These are phyloP conservation scores for Mesembryanthemum crystallinum DNA, from an alignment of 148 eudicot genomes.

Conservation along the genomic window DNA sequence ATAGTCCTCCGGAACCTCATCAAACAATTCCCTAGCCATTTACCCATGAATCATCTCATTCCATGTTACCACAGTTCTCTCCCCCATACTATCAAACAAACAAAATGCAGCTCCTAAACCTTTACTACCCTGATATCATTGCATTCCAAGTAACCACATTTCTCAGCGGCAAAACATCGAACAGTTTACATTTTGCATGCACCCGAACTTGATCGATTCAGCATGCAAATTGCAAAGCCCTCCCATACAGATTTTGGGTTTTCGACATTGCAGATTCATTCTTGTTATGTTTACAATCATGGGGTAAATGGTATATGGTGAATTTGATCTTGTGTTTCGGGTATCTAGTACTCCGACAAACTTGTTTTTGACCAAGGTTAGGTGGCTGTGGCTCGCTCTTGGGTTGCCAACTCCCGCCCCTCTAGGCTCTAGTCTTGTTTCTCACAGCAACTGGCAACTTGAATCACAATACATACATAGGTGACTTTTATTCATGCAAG, in stretches of 20 bases:
- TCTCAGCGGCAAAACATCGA: constrained; percentile 53
- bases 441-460: no score
- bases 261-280: constrained; percentile 12
- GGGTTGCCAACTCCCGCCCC: no score
- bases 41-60: constrained; percentile 61
- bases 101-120: constrained; percentile 26
- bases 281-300: not conserved
- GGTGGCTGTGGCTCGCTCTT: no score
- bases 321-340: no score
- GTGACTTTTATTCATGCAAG: no score
- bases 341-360: no score
- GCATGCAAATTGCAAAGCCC: constrained; percentile 46
- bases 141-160: constrained; percentile 67
- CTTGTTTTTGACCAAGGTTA: no score
- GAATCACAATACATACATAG: no score
- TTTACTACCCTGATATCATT: constrained; percentile 45
- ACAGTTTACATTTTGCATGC: constrained; percentile 61
- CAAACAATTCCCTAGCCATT: constrained; percentile 48
- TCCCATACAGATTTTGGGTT: constrained; percentile 28
- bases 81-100: constrained; percentile 41
- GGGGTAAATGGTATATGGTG: no score
- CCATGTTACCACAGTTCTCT: constrained; percentile 46
- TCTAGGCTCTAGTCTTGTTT: no score
- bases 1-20: constrained; percentile 52
- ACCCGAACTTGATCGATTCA: constrained; percentile 48